A percentile compares a stretch with the other conserved stretches of the same genome.
Conservation (phyloP, 2,329 filamentous ascomycete species). For the Knufia fluminis region DNA sequence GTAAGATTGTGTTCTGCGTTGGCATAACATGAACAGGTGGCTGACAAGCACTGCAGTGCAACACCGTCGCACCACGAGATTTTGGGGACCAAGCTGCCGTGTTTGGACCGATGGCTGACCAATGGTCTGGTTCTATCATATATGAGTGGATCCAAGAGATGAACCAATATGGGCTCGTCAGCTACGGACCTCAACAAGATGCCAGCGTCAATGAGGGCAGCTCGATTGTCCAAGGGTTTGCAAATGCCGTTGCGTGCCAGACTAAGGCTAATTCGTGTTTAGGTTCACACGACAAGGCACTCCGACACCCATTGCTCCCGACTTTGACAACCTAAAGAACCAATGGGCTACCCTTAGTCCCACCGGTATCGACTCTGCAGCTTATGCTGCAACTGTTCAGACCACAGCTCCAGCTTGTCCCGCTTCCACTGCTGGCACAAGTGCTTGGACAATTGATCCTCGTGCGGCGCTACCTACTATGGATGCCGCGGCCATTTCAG, state of each 20-base stretch:
- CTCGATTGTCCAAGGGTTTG: slow-evolving; percentile 48
- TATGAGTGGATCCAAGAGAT: slow-evolving; percentile 86
- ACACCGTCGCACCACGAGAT: slow-evolving; percentile 37
- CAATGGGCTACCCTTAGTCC: slow-evolving; percentile 68
- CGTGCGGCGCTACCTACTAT: slow-evolving; percentile 61
- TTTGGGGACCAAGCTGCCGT: slow-evolving; percentile 63
- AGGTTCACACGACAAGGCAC: slow-evolving; percentile 61
- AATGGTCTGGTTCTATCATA: slow-evolving; percentile 68
- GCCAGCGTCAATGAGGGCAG: slow-evolving; percentile 41
- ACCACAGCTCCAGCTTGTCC: slow-evolving; percentile 61
- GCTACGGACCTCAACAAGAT: slow-evolving; percentile 56
- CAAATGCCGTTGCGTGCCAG: slow-evolving; percentile 25
- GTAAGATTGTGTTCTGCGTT: not conserved
- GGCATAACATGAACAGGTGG: not conserved
- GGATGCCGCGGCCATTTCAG: slow-evolving; percentile 40
- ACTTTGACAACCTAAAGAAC: slow-evolving; percentile 67
- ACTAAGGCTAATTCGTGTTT: not conserved
- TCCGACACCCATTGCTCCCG: slow-evolving; percentile 62
- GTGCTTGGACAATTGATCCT: slow-evolving; percentile 63
- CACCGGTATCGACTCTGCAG: slow-evolving; percentile 55
- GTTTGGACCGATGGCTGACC: slow-evolving; percentile 62
- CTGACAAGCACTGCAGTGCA: slow-evolving; percentile 44
- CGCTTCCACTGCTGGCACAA: slow-evolving; percentile 47
- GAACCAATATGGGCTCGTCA: slow-evolving; percentile 74
- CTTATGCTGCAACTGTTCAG: slow-evolving; percentile 56